Base-by-base conservation (phyloP, 768 basidiomycete species). In the Amyloporia xantha region DNA sequence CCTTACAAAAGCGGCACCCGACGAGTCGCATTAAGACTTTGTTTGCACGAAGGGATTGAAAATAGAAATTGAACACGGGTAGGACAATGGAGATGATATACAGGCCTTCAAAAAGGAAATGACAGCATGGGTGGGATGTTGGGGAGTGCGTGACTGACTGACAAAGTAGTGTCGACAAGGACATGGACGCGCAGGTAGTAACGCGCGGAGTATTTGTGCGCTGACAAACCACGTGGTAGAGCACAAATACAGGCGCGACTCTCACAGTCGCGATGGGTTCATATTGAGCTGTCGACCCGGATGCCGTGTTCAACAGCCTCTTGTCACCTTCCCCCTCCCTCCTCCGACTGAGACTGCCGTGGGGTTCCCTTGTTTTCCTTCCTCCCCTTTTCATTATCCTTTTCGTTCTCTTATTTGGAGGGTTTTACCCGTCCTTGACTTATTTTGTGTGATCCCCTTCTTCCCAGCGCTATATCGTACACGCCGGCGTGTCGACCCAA, bases 401-500 rank as follows among this genome's bases (percentile, higher is more conserved):
- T 23, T 38, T 30, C 30, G 25, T 27, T 35, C 42, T 44, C 38
- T n/a, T 40, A 33, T 23, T 37, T 35, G 44, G 42, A 15, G 15
- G 24, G 42, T 28, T 25, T 7, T 28, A 17, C n/a, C 26, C 42
- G 24, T 44, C 36, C 43, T 42, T 24, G 9, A 17, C 15, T 28
- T 19, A 11, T 36, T 19, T 28, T 11, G 41, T 33, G 47, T 49
- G 41, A 25, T 27, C 23, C 26, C 35, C 44, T 27, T 19, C 35
- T 36, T 49, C 27, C 43, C 43, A 50, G 50, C 54, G 51, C 53
- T 55, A n/a, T n/a, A 52, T 56, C 61, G 44, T 66, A 66, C 69
- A 72, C 71, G 71, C 72, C 68, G 70, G 66, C 72, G 71, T 74
- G 70, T 63, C 58, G 55, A 58, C 53, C 49, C 46, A 58, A 28